These are phyloP conservation scores for Musa balbisiana DNA, from an alignment of 202 grass and related monocot species.

Conservation along the genomic window DNA sequence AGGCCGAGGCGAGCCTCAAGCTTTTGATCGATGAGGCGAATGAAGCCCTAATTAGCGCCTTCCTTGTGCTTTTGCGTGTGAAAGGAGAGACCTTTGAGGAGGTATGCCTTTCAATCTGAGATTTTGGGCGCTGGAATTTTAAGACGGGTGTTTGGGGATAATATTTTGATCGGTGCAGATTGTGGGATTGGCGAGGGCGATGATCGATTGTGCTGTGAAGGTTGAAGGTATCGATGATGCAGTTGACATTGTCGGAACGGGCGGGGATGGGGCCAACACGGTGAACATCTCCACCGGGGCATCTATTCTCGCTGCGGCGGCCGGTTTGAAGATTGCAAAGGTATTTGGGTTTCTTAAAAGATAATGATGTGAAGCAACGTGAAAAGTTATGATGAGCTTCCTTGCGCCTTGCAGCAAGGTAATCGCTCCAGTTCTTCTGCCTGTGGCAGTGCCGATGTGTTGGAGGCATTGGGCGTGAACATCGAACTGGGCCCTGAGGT, in stretches of 20 bases:
- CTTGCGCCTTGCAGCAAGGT: constrained; percentile 44
- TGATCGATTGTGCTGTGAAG: constrained; percentile 50
- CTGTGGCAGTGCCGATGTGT: constrained; percentile 88
- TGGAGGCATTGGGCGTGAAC: constrained; percentile 76
- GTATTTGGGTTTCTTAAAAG: constrained; percentile 17
- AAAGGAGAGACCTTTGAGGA: constrained; percentile 97
- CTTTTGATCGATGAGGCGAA: constrained; percentile 55
- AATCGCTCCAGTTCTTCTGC: constrained; percentile 85
- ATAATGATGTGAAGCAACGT: not conserved
- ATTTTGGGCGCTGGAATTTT: not conserved
- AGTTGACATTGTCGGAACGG: constrained; percentile 90
- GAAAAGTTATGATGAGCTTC: not conserved
- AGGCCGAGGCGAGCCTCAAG: constrained; percentile 64
- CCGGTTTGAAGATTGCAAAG: constrained; percentile 88
- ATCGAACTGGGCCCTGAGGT: constrained; percentile 78
- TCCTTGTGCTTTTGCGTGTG: constrained; percentile 83
- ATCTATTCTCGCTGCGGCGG: constrained; percentile 71
- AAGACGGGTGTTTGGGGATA: not conserved
- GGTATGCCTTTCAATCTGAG: constrained; percentile 12
- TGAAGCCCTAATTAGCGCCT: constrained; percentile 80
- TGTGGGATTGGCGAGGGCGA: constrained; percentile 75
- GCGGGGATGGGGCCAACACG: constrained; percentile 82
- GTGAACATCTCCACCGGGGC: constrained; percentile 98
- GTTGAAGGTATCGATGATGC: constrained; percentile 57
- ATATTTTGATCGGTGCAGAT: constrained; percentile 33